These are phyloP conservation scores for Fonsecaea nubica DNA, from an alignment of 2,329 filamentous ascomycete species.

Conservation along the genomic window DNA sequence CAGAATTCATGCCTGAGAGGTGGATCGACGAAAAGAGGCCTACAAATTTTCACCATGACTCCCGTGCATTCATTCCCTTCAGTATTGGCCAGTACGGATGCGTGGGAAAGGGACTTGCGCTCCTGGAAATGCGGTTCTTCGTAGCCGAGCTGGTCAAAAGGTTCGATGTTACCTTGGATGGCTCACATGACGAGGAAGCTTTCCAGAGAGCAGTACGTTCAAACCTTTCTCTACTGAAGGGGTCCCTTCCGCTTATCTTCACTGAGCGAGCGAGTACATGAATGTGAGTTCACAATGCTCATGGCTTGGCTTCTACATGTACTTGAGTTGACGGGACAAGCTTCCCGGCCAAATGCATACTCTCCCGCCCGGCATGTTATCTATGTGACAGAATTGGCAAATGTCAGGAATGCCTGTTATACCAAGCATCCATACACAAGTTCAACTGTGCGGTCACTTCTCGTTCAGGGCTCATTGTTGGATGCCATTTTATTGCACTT, in stretches of 20 bases:
- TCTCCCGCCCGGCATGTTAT: no score
- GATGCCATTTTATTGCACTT: no score
- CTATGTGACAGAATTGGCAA: no score
- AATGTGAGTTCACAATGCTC: no score
- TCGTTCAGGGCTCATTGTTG: no score
- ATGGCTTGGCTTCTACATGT: no score
- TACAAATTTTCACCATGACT: background rate
- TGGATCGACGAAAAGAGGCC: conserved; percentile 19
- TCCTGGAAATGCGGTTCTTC: background rate
- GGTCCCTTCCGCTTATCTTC: background rate
- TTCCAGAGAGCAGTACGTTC: background rate
- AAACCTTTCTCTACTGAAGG: background rate
- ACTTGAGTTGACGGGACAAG: no score
- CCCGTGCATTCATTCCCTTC: background rate
- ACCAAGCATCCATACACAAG: no score
- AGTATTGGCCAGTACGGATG: background rate
- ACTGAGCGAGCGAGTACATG: no score
- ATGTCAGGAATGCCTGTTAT: no score
- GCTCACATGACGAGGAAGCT: background rate
- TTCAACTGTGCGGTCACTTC: no score
- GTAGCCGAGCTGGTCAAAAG: background rate
- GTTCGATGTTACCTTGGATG: background rate
- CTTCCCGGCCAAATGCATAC: no score
- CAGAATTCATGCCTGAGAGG: conserved; percentile 26
- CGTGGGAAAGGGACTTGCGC: background rate